Conservation (phyloP, 257 asterid species). For the Eustoma russellianum region DNA sequence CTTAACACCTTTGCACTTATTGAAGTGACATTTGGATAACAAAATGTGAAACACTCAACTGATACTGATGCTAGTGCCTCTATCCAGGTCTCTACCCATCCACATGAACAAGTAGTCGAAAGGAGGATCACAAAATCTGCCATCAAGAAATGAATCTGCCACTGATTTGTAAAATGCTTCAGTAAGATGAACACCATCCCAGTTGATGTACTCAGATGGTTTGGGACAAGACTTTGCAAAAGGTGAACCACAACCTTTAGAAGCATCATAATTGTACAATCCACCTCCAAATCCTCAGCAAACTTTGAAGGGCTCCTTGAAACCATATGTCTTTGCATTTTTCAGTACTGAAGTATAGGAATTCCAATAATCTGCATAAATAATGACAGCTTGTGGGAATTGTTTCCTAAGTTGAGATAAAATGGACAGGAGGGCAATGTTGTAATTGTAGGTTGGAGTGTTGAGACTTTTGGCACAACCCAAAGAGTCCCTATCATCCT, state of each 20-base stretch:
- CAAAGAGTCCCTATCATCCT: constrained; percentile 38
- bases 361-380: constrained; percentile 59
- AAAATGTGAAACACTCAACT: no score
- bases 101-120: constrained; percentile 29
- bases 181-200: constrained; percentile 92
- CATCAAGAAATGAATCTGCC: constrained; percentile 39
- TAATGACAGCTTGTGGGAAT: constrained; percentile 40
- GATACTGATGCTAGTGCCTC: no score
- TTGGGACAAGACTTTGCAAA: constrained; percentile 31
- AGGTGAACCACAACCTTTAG: constrained; percentile 54
- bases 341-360: constrained; percentile 35
- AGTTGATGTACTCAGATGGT: constrained; percentile 56
- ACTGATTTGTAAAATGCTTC: constrained; percentile 66
- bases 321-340: constrained; percentile 31
- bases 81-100: no score
- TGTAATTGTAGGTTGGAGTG: constrained; percentile 39
- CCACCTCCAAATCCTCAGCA: constrained; percentile 69
- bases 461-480: constrained; percentile 50
- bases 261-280: constrained; percentile 40
- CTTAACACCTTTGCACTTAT: no score
- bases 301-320: constrained; percentile 42
- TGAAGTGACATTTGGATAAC: no score
- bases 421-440: constrained; percentile 35
- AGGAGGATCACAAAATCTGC: constrained; percentile 40
- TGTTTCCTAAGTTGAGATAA: constrained; percentile 24